phyloP scores from a whole-genome alignment of 1,139 yeast genomes.

The Arxiozyma telluris region DNA sequence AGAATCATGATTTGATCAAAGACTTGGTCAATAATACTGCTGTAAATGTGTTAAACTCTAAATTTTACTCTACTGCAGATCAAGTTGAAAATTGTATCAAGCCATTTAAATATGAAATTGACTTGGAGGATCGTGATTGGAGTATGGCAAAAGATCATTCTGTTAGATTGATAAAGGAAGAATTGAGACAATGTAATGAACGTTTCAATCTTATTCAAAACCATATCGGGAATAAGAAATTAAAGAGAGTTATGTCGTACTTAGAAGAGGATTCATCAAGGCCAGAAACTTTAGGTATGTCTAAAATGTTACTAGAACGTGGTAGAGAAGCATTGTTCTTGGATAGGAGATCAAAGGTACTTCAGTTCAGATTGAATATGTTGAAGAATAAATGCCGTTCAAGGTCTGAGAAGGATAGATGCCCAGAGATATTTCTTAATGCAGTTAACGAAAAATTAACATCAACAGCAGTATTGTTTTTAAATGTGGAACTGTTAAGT shows the following conservation, averaged over 20 bases:
- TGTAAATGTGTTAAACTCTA: constrained; percentile 59
- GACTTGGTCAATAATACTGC: constrained; percentile 82
- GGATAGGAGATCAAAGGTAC: constrained; percentile 61
- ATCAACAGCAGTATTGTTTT: constrained; percentile 82
- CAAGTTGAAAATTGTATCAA: constrained; percentile 98
- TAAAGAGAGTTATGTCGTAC: constrained; percentile 73
- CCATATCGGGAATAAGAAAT: constrained; percentile 72
- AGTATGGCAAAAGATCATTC: constrained; percentile 70
- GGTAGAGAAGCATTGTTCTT: constrained; percentile 86
- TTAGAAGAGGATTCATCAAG: constrained; percentile 45
- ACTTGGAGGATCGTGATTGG: constrained; percentile 95
- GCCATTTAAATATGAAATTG: constrained; percentile 95
- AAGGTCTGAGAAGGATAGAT: constrained; percentile 75
- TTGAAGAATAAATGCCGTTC: constrained; percentile 68
- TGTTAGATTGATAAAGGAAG: constrained; percentile 65
- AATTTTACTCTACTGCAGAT: constrained; percentile 88
- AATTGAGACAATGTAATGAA: constrained; percentile 70
- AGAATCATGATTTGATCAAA: constrained; percentile 77
- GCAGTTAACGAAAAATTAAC: constrained; percentile 88
- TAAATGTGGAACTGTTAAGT: constrained; percentile 86
- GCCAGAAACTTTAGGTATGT: constrained; percentile 67
- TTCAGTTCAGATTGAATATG: constrained; percentile 68
- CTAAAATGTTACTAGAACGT: constrained; percentile 55
- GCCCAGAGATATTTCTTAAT: constrained; percentile 90
- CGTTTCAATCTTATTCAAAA: constrained; percentile 55